A percentile compares a stretch with the other conserved stretches of the same genome.
These are phyloP conservation scores for Ramalina peruviana DNA, from an alignment of 495 filamentous ascomycete genomes.

Conservation along the genomic window DNA sequence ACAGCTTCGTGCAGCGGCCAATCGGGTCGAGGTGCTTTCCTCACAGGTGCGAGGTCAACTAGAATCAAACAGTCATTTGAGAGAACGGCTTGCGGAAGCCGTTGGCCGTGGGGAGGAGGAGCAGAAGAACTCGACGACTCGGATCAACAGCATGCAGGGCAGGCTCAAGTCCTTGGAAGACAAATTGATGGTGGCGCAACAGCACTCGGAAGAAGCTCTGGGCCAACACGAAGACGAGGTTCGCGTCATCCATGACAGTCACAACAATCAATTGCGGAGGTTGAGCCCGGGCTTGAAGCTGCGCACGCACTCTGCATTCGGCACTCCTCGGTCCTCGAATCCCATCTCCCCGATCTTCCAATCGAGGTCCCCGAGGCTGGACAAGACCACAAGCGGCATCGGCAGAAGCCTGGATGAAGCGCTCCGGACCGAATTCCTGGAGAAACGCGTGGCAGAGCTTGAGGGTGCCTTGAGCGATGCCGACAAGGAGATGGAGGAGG, in stretches of 20 bases:
- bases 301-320: conserved; percentile 28
- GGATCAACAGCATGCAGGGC: conserved; percentile 71
- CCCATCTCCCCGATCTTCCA: conserved; percentile 53
- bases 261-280: conserved; percentile 63
- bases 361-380: conserved; percentile 40
- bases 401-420: conserved; percentile 46
- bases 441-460: conserved; percentile 62
- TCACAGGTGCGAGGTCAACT: conserved; percentile 65
- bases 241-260: conserved; percentile 54
- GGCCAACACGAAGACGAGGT: conserved; percentile 77
- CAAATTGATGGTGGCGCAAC: conserved; percentile 66
- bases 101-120: conserved; percentile 76
- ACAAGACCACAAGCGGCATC: conserved; percentile 41
- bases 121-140: conserved; percentile 60
- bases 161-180: conserved; percentile 75
- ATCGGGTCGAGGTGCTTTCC: conserved; percentile 63
- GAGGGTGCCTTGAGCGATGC: conserved; percentile 71
- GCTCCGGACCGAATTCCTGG: conserved; percentile 55
- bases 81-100: conserved; percentile 69
- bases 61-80: conserved; percentile 55
- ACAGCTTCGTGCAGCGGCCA: conserved; percentile 55
- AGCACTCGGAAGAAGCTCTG: conserved; percentile 72
- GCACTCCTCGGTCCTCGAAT: conserved; percentile 31
- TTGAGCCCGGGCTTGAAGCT: conserved; percentile 39
- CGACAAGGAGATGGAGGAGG: conserved; percentile 88